Evolutionary conservation across 495 filamentous ascomycete species (phyloP), one percentile per base, ranked within the genome.

Genomic region (Penicillium taxi): DNA sequence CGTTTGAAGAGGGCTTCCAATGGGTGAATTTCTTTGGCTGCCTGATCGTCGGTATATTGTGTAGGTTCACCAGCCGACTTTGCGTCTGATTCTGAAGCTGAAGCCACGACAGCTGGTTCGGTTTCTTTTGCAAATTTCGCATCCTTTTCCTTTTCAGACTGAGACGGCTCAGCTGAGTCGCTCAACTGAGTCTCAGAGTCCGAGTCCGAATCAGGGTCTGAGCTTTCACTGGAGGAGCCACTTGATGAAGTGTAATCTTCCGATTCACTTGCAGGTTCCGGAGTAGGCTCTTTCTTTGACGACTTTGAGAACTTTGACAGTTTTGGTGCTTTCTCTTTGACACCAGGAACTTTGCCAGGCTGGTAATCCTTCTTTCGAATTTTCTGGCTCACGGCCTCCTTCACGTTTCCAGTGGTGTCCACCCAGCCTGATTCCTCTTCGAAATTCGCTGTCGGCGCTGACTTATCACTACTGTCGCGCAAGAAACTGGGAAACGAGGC

Each of bases 1-100:
- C 76, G 77, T 52, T 94, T 95, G 69, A 88, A 96, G 6, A 96
- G 74, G 0, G 86, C 84, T 63, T 96, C 89, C 8, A 94, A 66
- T 0, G 88, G 89, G 45, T 94, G 86, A 9, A 91, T 66, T 44
- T 82, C 79, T 47, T 62, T 67, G 12, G 46, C 28, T 18, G 48
- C 35, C 14, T 58, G 17, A 23, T 53, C 39, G 17, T 48, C 41
- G 7, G 11, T 22, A 8, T 48, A 28, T 35, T 32, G 19, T 1
- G 38, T 26, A n/a, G 30, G 4, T 23, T 45, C 36, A 2, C 24
- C 32, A 8, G 47, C 33, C 16, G 44, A 32, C 5, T 55, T 38
- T 4, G 38, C 33, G 4, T 39, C 23, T 6, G 48, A 35, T 19
- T 24, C 32, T 9, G 49, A 23, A 20, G 40, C 23, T 7, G 33